A percentile compares a stretch with the other conserved stretches of the same genome.
These are phyloP conservation scores for Pezicula neosporulosa DNA, from an alignment of 2,329 filamentous ascomycete genomes.

Conservation along the genomic window DNA sequence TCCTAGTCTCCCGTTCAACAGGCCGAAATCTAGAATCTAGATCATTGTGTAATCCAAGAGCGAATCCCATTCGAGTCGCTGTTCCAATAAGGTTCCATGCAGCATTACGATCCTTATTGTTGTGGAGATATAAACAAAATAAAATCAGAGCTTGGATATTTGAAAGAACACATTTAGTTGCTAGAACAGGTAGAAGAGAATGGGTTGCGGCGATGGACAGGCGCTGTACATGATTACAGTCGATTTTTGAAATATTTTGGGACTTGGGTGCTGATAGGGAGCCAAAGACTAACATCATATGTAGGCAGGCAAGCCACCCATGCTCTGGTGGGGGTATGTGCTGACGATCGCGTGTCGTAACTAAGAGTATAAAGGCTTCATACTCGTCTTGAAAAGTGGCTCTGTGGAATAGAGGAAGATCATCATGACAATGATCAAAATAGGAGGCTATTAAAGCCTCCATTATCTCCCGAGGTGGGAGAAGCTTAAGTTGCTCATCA, in stretches of 20 bases:
- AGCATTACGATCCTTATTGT: constrained; percentile 36
- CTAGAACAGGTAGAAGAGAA: too few species aligned
- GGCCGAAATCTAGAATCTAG: constrained; percentile 29
- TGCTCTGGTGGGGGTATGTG: constrained; percentile 19
- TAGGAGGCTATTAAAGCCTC: constrained; percentile 31
- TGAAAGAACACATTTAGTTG: constrained; percentile 8
- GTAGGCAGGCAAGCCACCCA: constrained; percentile 33
- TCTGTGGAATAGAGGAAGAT: constrained; percentile 34
- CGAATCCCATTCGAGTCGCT: constrained; percentile 29
- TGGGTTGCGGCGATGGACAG: too few species aligned
- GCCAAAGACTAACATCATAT: constrained; percentile 35
- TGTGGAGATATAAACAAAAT: constrained; percentile 32
- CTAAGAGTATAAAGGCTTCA: constrained; percentile 22
- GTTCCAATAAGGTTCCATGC: constrained; percentile 33
- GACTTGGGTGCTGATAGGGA: constrained; percentile 25
- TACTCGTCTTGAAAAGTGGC: constrained; percentile 32
- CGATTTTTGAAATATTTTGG: too few species aligned
- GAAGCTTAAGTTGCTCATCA: constrained; percentile 25
- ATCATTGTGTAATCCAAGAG: constrained; percentile 29
- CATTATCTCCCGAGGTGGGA: constrained; percentile 24
- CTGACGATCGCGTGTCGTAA: too few species aligned
- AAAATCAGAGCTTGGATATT: constrained; percentile 31
- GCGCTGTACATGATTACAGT: too few species aligned
- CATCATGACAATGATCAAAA: constrained; percentile 32
- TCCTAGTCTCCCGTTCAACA: constrained; percentile 30